Conservation (phyloP, 345 rosid species). For the Gossypium rotundifolium region DNA sequence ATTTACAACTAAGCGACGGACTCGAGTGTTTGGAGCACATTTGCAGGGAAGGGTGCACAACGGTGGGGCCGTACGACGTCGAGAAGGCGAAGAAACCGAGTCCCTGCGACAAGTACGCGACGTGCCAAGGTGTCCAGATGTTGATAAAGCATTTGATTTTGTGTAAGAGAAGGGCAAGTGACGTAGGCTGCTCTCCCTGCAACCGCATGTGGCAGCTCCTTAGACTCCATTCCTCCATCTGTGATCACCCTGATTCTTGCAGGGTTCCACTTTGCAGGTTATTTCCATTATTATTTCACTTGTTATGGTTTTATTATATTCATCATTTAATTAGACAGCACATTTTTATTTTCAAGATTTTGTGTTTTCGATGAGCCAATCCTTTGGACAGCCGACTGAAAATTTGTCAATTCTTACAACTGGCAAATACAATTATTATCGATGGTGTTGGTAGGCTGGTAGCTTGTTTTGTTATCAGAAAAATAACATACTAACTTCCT, state of each 20-base stretch:
- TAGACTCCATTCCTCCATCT: slow-evolving; percentile 68
- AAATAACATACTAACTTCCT: not conserved
- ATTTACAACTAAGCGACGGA: slow-evolving; percentile 64
- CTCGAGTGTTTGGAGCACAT: slow-evolving; percentile 92
- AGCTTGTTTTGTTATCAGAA: not conserved
- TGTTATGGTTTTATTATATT: too few relatives aligned
- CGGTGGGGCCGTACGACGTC: slow-evolving; percentile 54
- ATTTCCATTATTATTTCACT: not conserved
- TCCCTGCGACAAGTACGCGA: slow-evolving; percentile 51
- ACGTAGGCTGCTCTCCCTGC: slow-evolving; percentile 57
- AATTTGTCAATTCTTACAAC: not conserved
- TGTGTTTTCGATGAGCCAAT: not conserved
- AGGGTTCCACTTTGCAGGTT: slow-evolving; percentile 90
- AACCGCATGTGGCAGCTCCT: slow-evolving; percentile 85
- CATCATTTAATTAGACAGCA: not conserved
- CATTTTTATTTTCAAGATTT: not conserved
- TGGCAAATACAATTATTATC: not conserved
- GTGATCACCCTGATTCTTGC: slow-evolving; percentile 58
- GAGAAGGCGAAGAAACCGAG: slow-evolving; percentile 17
- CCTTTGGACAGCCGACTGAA: not conserved
- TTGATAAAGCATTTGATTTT: slow-evolving; percentile 56
- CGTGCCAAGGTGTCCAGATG: slow-evolving; percentile 70
- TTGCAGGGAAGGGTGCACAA: slow-evolving; percentile 77
- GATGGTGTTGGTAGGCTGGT: not conserved
- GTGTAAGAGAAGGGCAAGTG: slow-evolving; percentile 52